phyloP scores from a whole-genome alignment of 148 eudicot species.

The Drosera capensis region DNA sequence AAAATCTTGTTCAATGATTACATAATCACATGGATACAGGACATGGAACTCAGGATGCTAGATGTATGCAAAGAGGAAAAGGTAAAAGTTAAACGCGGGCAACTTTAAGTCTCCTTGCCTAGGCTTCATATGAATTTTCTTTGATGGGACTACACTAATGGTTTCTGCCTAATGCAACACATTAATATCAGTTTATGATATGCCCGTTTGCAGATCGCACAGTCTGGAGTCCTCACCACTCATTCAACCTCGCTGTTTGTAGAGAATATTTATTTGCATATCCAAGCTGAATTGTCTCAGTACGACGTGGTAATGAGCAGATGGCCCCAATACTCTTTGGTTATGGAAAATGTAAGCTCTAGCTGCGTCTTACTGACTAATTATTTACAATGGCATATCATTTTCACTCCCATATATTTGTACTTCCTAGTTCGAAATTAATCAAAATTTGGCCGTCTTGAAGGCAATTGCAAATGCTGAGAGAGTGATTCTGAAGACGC shows the following conservation, averaged over 20 bases:
- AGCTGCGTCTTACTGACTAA: neutral
- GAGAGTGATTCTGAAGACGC: constrained; percentile 68
- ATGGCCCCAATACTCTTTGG: constrained; percentile 76
- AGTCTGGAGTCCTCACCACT: constrained; percentile 61
- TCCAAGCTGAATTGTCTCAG: constrained; percentile 37
- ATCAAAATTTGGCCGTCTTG: constrained; percentile 1
- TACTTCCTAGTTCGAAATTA: too few species aligned
- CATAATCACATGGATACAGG: constrained; percentile 82
- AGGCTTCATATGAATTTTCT: neutral
- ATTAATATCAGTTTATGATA: too few species aligned
- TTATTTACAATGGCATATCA: neutral
- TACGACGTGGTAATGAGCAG: constrained; percentile 70
- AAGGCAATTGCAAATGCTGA: constrained; percentile 80
- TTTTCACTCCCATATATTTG: neutral
- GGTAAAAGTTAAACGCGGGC: too few species aligned
- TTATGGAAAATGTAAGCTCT: constrained; percentile 66
- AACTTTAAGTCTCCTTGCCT: neutral
- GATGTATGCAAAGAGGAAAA: constrained; percentile 79
- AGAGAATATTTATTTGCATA: constrained; percentile 57
- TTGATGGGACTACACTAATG: too few species aligned
- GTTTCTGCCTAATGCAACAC: too few species aligned
- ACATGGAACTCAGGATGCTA: constrained; percentile 57
- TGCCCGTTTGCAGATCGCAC: constrained; percentile 39
- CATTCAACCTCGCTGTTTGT: constrained; percentile 81
- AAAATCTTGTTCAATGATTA: constrained; percentile 50